Evolutionary conservation across 2,329 filamentous ascomycete genomes (phyloP).

Genomic region (Didymella arachidicola): DNA sequence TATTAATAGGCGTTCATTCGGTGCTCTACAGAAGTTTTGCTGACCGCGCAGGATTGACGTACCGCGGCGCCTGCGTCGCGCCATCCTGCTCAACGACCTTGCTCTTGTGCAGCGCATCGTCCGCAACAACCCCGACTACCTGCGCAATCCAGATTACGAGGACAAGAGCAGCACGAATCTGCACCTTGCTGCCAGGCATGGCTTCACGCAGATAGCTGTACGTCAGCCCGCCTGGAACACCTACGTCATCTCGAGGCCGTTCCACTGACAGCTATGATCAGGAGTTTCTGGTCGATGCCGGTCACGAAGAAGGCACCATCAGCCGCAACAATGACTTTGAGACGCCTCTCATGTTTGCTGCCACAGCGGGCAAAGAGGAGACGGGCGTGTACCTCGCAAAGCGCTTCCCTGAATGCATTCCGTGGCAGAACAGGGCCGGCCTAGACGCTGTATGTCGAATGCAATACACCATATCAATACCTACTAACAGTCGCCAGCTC

Average conservation of each 20-base stretch:
- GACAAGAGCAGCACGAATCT: conserved; percentile 83
- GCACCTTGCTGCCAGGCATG: conserved; percentile 79
- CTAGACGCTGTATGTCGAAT: conserved; percentile 67
- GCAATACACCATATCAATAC: background rate
- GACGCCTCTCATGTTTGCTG: conserved; percentile 82
- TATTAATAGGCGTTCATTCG: background rate
- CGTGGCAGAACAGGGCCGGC: conserved; percentile 71
- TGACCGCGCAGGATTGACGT: conserved; percentile 71
- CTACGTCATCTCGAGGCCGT: conserved; percentile 11
- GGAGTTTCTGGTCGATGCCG: conserved; percentile 73
- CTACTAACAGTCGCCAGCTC: conserved; percentile 36
- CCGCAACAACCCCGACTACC: conserved; percentile 70
- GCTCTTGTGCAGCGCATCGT: conserved; percentile 80
- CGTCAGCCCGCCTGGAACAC: conserved; percentile 20
- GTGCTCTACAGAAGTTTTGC: background rate
- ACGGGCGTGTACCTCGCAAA: conserved; percentile 76
- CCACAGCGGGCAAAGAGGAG: conserved; percentile 72
- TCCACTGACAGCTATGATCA: conserved; percentile 28
- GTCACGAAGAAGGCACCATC: conserved; percentile 76
- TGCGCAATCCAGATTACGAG: conserved; percentile 81
- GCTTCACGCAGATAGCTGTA: conserved; percentile 71
- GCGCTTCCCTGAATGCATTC: conserved; percentile 68
- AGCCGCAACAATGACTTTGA: conserved; percentile 81
- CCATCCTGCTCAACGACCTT: conserved; percentile 77
- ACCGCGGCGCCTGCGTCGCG: conserved; percentile 78